phyloP scores from a whole-genome alignment of 768 basidiomycete genomes.

The Coprinopsis strossmayeri region DNA sequence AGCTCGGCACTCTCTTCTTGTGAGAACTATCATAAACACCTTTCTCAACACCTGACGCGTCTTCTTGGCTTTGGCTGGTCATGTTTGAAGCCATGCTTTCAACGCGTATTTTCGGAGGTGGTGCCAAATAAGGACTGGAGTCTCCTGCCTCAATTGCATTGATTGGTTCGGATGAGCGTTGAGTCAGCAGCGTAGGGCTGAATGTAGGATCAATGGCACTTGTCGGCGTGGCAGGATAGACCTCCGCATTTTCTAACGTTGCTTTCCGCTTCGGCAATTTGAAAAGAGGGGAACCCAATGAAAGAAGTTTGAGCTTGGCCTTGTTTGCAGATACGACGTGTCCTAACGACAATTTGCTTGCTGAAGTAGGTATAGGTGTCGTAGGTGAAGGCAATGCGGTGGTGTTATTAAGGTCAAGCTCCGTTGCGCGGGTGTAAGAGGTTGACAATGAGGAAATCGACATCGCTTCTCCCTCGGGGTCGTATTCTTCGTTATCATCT shows the following conservation, averaged over 20 bases:
- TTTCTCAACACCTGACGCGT: constrained; percentile 34
- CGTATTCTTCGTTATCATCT: constrained; percentile 21
- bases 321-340: constrained; percentile 34
- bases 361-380: constrained; percentile 6
- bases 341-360: constrained; percentile 16
- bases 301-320: constrained; percentile 50
- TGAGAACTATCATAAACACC: constrained; percentile 78
- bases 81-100: constrained; percentile 29
- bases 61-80: constrained; percentile 20
- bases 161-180: constrained; percentile 5
- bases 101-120: constrained; percentile 22
- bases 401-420: constrained; percentile 8
- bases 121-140: constrained; percentile 11
- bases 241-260: constrained; percentile 9
- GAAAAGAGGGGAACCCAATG: constrained; percentile 32
- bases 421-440: constrained; percentile 14
- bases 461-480: constrained; percentile 6
- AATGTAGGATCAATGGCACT: constrained; percentile 11
- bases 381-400: constrained; percentile 5
- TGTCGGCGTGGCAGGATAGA: constrained; percentile 11
- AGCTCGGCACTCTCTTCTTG: constrained; percentile 80
- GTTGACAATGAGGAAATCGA: constrained; percentile 3
- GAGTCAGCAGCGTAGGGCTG: constrained; percentile 14
- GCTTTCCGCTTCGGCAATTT: constrained; percentile 24
- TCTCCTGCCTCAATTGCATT: constrained; percentile 7